These are phyloP conservation scores for Aureobasidium sp. DNA, from an alignment of 2,329 filamentous ascomycete genomes.

Conservation along the genomic window DNA sequence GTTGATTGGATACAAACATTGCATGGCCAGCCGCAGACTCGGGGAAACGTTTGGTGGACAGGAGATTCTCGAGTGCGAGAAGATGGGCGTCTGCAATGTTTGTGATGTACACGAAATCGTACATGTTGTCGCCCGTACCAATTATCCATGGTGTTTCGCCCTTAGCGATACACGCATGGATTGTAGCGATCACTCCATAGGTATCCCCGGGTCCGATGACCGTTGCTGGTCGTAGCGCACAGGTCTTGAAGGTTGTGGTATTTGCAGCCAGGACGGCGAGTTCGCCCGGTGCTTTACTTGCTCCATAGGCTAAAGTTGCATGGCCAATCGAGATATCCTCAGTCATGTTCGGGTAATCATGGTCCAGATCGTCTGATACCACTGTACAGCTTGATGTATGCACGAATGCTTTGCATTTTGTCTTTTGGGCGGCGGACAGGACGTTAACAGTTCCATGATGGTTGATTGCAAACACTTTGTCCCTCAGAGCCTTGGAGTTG, in stretches of 20 bases:
- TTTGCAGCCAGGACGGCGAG: constrained; percentile 71
- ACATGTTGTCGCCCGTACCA: constrained; percentile 63
- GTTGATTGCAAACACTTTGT: constrained; percentile 73
- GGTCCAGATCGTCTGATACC: constrained; percentile 66
- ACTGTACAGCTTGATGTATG: constrained; percentile 89
- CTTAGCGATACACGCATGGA: constrained; percentile 63
- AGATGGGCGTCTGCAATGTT: constrained; percentile 74
- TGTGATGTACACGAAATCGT: constrained; percentile 63
- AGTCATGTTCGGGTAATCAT: constrained; percentile 75
- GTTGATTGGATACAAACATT: constrained; percentile 86
- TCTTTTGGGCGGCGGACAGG: constrained; percentile 61
- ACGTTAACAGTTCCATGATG: constrained; percentile 77
- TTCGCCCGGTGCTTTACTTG: constrained; percentile 85
- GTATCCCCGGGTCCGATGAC: constrained; percentile 89
- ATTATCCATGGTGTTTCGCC: constrained; percentile 71
- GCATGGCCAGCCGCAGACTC: constrained; percentile 64
- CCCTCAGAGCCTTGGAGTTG: constrained; percentile 34
- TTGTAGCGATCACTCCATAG: constrained; percentile 59
- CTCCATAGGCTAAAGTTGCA: constrained; percentile 71
- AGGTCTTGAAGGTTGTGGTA: constrained; percentile 60
- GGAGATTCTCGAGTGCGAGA: constrained; percentile 67
- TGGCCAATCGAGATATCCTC: constrained; percentile 73
- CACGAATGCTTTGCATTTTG: constrained; percentile 69
- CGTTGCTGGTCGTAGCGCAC: constrained; percentile 73
- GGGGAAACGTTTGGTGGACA: constrained; percentile 41